Conservation (phyloP, 345 rosid genomes). For the Eucalyptus melliodora region DNA sequence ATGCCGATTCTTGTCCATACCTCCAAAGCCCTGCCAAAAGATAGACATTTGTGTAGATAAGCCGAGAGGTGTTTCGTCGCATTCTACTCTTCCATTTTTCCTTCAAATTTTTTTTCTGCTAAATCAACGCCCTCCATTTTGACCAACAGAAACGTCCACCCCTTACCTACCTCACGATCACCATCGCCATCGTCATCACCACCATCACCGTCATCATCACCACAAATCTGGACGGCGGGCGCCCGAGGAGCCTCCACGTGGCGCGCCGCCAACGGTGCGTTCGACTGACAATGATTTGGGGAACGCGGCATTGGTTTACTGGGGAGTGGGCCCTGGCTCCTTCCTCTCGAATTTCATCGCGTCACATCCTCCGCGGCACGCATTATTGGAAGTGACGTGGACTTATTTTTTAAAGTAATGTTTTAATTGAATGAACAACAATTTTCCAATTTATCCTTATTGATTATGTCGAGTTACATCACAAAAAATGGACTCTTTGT, state of each 20-base stretch:
- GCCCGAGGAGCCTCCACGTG: not conserved
- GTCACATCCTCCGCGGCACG: not conserved
- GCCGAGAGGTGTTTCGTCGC: not conserved
- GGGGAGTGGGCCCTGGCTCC: not conserved
- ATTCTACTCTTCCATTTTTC: not conserved
- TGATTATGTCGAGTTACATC: not conserved
- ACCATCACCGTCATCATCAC: not conserved
- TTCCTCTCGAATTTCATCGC: not conserved
- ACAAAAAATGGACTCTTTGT: not conserved
- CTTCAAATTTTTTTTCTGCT: not conserved
- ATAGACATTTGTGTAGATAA: no score
- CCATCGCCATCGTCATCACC: accelerated
- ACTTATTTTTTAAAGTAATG: not conserved
- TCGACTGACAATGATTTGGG: not conserved
- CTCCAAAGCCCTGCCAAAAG: not conserved
- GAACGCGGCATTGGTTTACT: not conserved
- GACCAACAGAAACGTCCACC: not conserved
- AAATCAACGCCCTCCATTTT: not conserved
- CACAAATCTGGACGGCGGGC: not conserved
- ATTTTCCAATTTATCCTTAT: not conserved
- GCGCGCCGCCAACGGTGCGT: not conserved
- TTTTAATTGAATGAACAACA: not conserved
- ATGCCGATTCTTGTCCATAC: not conserved
- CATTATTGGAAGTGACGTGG: not conserved
- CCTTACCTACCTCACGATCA: not conserved